A percentile compares a stretch with the other conserved stretches of the same genome.
Evolutionary conservation across 2,329 filamentous ascomycete genomes (phyloP).

Genomic region (Trichoderma sp.): DNA sequence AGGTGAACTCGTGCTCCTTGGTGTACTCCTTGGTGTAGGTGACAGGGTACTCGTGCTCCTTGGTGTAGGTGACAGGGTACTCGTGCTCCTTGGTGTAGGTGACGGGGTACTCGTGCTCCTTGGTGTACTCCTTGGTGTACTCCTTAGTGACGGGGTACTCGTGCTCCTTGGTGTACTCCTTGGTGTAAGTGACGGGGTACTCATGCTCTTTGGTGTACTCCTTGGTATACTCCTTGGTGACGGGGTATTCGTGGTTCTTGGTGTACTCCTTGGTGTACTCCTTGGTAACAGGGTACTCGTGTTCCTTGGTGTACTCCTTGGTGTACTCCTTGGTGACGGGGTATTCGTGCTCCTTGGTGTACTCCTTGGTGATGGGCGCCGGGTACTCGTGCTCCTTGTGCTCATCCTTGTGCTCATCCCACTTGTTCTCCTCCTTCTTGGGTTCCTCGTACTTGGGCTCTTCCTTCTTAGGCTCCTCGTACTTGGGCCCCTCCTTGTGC

Average conservation of each 20-base stretch:
- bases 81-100: neutral
- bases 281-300: neutral
- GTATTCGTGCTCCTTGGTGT: neutral
- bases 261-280: neutral
- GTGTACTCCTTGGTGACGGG: neutral
- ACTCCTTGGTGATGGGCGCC: neutral
- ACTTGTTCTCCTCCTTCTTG: neutral
- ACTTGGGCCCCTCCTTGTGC: neutral
- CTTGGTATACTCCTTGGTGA: too few relatives aligned
- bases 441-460: neutral
- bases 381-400: neutral
- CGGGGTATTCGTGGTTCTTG: too few relatives aligned
- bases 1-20: neutral
- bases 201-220: conserved; percentile 8
- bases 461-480: neutral
- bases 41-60: neutral
- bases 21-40: neutral
- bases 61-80: neutral
- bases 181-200: neutral
- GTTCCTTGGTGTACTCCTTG: neutral
- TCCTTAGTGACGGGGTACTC: neutral
- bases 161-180: neutral
- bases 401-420: neutral
- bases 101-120: neutral
- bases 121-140: conserved; percentile 7